Evolutionary conservation across 179 eudicot genomes (phyloP).

Genomic region (Amaranthus tricolor): DNA sequence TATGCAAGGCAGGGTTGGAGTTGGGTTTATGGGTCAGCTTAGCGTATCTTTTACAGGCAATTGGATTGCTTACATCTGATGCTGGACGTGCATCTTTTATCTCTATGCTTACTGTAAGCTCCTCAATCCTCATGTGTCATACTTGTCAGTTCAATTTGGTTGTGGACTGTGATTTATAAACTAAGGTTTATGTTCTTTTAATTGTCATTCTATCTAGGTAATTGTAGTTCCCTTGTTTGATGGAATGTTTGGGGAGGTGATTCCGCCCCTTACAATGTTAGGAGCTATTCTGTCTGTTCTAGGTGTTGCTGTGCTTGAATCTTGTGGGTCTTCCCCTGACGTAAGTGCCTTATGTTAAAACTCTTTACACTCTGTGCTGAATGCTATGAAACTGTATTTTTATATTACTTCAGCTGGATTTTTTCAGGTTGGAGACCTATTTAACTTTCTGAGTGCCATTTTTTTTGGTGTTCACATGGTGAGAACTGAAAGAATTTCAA

Average conservation of each 20-base stretch:
- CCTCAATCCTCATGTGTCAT: not conserved
- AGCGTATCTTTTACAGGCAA: slow-evolving; percentile 66
- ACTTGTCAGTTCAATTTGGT: not conserved
- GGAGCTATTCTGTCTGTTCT: slow-evolving; percentile 47
- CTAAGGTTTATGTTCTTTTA: not conserved
- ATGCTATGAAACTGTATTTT: not conserved
- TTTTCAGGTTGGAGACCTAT: slow-evolving; percentile 51
- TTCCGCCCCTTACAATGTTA: slow-evolving; percentile 52
- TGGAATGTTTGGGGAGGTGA: slow-evolving; percentile 47
- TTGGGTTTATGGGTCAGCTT: slow-evolving; percentile 75
- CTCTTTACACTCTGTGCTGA: not conserved
- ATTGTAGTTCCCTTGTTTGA: slow-evolving; percentile 60
- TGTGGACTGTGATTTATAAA: not conserved
- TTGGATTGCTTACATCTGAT: slow-evolving; percentile 72
- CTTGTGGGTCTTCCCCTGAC: slow-evolving; percentile 61
- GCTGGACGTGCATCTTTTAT: slow-evolving; percentile 54
- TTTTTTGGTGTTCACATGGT: slow-evolving; percentile 60
- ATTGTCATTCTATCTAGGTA: slow-evolving; percentile 37
- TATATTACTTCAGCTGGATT: not conserved
- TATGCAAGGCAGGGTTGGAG: slow-evolving; percentile 59
- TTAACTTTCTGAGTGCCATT: slow-evolving; percentile 52
- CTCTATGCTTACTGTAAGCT: slow-evolving; percentile 45
- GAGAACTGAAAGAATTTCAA: slow-evolving; percentile 50
- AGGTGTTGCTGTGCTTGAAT: slow-evolving; percentile 59
- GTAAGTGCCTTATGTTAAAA: slow-evolving; percentile 28